Conservation (phyloP, 306 rosid species). For the Herpetospermum pedunculosum region DNA sequence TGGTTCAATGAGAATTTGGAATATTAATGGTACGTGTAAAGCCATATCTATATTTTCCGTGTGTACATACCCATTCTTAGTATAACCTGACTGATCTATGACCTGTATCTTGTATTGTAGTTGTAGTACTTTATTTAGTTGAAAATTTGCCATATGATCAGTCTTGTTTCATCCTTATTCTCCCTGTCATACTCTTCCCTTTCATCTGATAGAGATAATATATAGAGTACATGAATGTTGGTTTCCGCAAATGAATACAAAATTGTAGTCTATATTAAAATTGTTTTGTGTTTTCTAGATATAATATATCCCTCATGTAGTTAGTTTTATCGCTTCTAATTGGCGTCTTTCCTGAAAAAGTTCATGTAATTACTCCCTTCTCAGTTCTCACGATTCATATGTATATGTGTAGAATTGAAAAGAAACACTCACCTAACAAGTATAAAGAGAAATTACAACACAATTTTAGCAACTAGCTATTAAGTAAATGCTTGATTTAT, state of each 20-base stretch:
- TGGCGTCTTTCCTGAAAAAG: background rate
- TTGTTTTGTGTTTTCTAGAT: background rate
- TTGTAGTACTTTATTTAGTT: background rate
- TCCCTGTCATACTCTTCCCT: background rate
- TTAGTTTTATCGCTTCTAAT: background rate
- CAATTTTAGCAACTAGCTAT: background rate
- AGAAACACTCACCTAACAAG: background rate
- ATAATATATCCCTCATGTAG: background rate
- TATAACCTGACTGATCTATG: background rate
- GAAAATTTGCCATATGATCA: background rate
- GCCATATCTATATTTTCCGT: constrained; percentile 4
- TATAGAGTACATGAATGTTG: background rate
- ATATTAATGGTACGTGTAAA: constrained; percentile 71
- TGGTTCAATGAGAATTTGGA: constrained; percentile 87
- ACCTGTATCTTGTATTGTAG: background rate
- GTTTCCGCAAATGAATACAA: background rate
- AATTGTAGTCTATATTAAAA: background rate
- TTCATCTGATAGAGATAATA: background rate
- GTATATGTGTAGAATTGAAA: background rate
- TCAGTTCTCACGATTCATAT: background rate
- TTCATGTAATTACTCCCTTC: background rate
- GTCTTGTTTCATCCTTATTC: background rate
- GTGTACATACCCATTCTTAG: background rate
- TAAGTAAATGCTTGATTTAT: background rate
- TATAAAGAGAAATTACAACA: background rate